Base-by-base conservation (phyloP, 768 basidiomycete species). In the Astraeus odoratus region DNA sequence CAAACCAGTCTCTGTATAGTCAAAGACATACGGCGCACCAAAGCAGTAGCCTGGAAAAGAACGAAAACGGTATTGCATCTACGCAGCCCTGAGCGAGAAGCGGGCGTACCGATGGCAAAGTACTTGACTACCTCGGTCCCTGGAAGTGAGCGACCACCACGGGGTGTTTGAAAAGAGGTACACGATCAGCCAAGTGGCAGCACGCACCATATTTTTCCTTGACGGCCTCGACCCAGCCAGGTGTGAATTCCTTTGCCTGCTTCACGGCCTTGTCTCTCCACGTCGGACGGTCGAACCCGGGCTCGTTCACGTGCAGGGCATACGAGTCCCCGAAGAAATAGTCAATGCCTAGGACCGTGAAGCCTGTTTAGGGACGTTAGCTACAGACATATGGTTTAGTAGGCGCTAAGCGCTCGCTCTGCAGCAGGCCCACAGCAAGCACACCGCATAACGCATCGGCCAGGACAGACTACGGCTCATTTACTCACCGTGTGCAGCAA, bases 321-420 rank as follows among this genome's bases (percentile, higher is more conserved):
- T 82, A 52, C 9, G 73, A 66, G 43, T 81, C 77, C 6, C 81
- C 78, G 40, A 80, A 70, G 60, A 84, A 81, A 58, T 80, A 83
- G 49, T 83, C 82, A 33, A 75, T 59, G 2, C 78, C 79, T 4
- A 82, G 57, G 4, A 83, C 79, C 36, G 67, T 60, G 54, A 74
- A 83, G 1, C 81, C 81, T 82, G 39, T 19, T 8, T 5, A 12
- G n/a, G n/a, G n/a, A n/a, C n/a, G n/a, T n/a, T n/a, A n/a, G n/a
- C n/a, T n/a, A 10, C 26, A 7, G 23, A 33, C 31, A 9, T 10
- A 6, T 15, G 10, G 35, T 46, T 3, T 36, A 15, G 22, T n/a
- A n/a, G n/a, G n/a, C n/a, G n/a, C n/a, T n/a, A n/a, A n/a, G n/a
- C n/a, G n/a, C n/a, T n/a, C n/a, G n/a, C n/a, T n/a, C n/a, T n/a